A percentile compares a stretch with the other conserved stretches of the same genome.
These are phyloP conservation scores for Xylariaceae sp. DNA, from an alignment of 2,329 filamentous ascomycete species.

Conservation along the genomic window DNA sequence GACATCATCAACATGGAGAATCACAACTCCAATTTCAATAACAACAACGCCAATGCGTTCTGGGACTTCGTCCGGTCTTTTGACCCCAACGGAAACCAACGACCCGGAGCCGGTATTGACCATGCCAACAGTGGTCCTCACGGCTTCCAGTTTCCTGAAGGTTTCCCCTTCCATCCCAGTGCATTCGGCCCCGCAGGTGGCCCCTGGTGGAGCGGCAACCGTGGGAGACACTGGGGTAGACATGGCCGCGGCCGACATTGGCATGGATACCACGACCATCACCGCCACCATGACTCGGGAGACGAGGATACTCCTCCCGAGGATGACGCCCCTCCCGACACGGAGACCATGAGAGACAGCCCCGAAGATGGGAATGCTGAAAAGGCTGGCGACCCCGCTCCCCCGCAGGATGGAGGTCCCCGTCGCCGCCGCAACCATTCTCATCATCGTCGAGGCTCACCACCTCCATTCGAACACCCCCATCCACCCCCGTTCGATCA, in stretches of 20 bases:
- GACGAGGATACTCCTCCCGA: conserved; percentile 29
- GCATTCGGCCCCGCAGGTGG: conserved; percentile 17
- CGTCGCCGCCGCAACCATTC: conserved; percentile 18
- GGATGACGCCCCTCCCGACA: conserved; percentile 34
- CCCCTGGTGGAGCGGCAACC: conserved; percentile 6
- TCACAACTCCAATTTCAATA: conserved; percentile 5
- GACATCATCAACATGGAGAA: not conserved
- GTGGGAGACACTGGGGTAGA: conserved; percentile 14
- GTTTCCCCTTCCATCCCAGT: conserved; percentile 33
- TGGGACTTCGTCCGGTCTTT: conserved; percentile 36
- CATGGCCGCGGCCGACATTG: conserved; percentile 19
- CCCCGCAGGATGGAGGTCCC: conserved; percentile 14
- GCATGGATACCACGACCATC: conserved; percentile 25
- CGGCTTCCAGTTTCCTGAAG: conserved; percentile 28
- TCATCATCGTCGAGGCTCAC: conserved; percentile 22
- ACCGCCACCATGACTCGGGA: conserved; percentile 22
- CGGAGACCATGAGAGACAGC: conserved; percentile 28
- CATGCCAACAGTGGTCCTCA: conserved; percentile 26
- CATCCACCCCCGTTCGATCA: too few relatives aligned
- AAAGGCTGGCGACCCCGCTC: conserved; percentile 14
- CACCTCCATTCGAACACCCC: conserved; percentile 17
- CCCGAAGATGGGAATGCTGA: too few relatives aligned
- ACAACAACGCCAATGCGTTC: conserved; percentile 22
- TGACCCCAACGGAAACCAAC: conserved; percentile 27
- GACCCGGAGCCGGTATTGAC: conserved; percentile 36